A percentile compares a stretch with the other conserved stretches of the same genome.
These are phyloP conservation scores for Fraxinus angustifolia DNA, from an alignment of 305 asterid genomes.

Conservation along the genomic window DNA sequence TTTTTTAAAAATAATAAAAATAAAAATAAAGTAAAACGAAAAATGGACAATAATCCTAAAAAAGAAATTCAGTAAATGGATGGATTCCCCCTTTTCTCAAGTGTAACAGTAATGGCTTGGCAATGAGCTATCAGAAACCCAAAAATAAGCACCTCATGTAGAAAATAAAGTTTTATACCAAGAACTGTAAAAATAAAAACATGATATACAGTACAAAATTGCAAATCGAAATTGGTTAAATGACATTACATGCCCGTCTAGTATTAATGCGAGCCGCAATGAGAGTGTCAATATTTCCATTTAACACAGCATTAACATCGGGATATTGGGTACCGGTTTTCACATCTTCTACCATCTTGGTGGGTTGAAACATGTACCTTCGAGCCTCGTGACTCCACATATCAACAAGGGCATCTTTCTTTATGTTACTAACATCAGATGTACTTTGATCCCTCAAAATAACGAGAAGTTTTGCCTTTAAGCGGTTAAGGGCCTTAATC, in stretches of 20 bases:
- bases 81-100: background rate
- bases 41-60: background rate
- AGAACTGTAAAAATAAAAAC: background rate
- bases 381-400: slow-evolving; percentile 48
- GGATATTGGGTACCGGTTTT: slow-evolving; percentile 52
- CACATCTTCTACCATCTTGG: slow-evolving; percentile 56
- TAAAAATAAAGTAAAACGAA: background rate
- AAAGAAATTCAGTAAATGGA: background rate
- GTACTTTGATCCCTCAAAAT: slow-evolving; percentile 42
- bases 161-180: background rate
- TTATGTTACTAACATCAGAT: slow-evolving; percentile 33
- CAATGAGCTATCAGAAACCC: background rate
- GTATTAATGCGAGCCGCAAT: slow-evolving; percentile 58
- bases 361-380: slow-evolving; percentile 45
- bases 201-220: background rate
- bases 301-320: slow-evolving; percentile 48
- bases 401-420: slow-evolving; percentile 29
- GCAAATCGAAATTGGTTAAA: slow-evolving; percentile 14
- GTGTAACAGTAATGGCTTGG: background rate
- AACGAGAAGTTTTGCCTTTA: slow-evolving; percentile 65
- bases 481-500: slow-evolving; percentile 68
- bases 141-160: background rate
- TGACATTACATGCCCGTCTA: slow-evolving; percentile 35
- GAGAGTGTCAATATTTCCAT: slow-evolving; percentile 67
- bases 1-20: background rate